Base-by-base conservation (phyloP, 176 grass and related monocot genomes). In the Saccharum officinarum region DNA sequence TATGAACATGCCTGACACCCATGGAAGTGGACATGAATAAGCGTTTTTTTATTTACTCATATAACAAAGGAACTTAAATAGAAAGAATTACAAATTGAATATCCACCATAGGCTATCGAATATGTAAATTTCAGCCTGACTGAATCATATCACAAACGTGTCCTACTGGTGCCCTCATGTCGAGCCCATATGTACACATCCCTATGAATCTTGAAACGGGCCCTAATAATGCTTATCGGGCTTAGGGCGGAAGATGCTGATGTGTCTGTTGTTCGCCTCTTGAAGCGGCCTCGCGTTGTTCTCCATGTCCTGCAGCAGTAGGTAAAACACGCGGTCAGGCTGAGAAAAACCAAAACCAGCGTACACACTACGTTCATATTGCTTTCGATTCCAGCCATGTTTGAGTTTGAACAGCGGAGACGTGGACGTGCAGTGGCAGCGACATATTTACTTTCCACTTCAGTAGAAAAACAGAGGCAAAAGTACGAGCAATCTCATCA, bases 221-320 rank as follows among this genome's bases (percentile, higher is more conserved):
- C 17, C 45, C 31, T 82, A 61, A 10, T 78, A 63, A 6, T 66
- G 85, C 42, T 82, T 61, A 30, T 54, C 77, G 17, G 62, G 28
- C 6, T 1, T 31, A 8, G 89, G 82, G 15, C 44, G 37, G 81
- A 91, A 97, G 2, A 93, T 63, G 68, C 85, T 36, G 76, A 98
- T 6, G 6, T 49, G 59, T 40, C 92, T 92, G 20, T 45, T 11
- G 82, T 93, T 88, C 40, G 40, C 69, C 22, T 80, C 59, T 72
- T 92, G 95, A 46, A 49, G 42, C 0, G 95, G 95, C 72, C 95
- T 88, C 49, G 95, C 82, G 80, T 98, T 98, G 10, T 80, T 79
- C 69, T 81, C 59, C 26, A 65, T 40, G 13, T 69, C 34, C 95
- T 97, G 28, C 28, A 28, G 91, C 15, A 80, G 10, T 0, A 68